Evolutionary conservation across 2,329 filamentous ascomycete genomes (phyloP), one percentile per base, ranked within the genome.

Genomic region (Paecilomyces sp.): DNA sequence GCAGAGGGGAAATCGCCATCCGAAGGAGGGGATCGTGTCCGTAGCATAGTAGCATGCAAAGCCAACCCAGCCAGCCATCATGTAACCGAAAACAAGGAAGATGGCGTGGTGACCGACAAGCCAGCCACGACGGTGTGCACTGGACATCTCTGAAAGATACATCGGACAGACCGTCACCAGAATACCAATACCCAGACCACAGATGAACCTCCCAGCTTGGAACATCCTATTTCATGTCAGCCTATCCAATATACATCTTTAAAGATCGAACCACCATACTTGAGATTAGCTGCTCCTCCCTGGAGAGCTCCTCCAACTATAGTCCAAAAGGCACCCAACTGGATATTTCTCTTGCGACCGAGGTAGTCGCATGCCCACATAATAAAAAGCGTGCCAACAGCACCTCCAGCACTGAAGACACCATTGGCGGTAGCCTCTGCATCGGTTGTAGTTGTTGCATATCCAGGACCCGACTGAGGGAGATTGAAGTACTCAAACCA

Each of bases 401-500:
- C 79, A 5, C 79, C 80, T 11, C 80, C 80, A 18, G 79, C 77
- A 58, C 76, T 79, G 66, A 79, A 81, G 0, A 81, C 67, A 2
- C 79, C 79, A 66, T 81, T 81, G 36, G 77, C 78, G 0, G 79
- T 80, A 2, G 79, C 77, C 30, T 82, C 81, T 6, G 75, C 76
- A 7, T 76, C 71, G 0, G 80, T 80, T 1, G 79, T 82, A 30
- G 69, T 77, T 3, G 71, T 71, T n/a, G 67, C 74, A 61, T 82
- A 81, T 56, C 79, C 80, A 0, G 70, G 68, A 12, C 75, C 77
- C 33, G 75, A 67, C 11, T 61, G 61, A 0, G 80, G 80, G 9
- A 83, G 73, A 52, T 78, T 64, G 64, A 83, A 82, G 67, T 77
- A 82, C 18, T 66, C 61, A 64, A 80, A 83, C 79, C 79, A 83